Evolutionary conservation across 331 rosid genomes (phyloP).

Genomic region (Pyracantha coccinea): DNA sequence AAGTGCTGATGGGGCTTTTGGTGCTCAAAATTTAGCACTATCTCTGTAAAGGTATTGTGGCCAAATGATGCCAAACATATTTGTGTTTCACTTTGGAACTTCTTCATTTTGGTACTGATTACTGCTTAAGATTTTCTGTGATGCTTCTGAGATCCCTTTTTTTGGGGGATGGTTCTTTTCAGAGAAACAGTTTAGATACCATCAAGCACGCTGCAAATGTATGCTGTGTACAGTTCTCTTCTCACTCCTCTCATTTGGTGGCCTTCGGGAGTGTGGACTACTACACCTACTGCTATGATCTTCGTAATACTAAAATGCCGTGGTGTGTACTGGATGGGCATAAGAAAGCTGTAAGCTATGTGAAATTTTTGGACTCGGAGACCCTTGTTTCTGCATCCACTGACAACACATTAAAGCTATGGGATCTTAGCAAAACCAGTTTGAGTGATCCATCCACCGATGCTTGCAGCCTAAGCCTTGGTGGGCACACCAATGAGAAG

Average conservation of each 20-base stretch:
- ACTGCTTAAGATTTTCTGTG: not conserved
- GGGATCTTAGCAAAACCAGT: conserved; percentile 82
- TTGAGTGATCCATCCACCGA: conserved; percentile 44
- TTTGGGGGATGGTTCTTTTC: conserved; percentile 9
- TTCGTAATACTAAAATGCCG: conserved; percentile 58
- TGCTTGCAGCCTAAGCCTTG: conserved; percentile 66
- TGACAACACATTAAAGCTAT: conserved; percentile 81
- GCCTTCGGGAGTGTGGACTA: conserved; percentile 74
- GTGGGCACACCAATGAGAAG: conserved; percentile 80
- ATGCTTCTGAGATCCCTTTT: not conserved
- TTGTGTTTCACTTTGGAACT: not conserved
- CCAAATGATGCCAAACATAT: conserved; percentile 3
- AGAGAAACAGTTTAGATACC: conserved; percentile 71
- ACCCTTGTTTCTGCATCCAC: conserved; percentile 89
- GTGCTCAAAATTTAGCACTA: not conserved
- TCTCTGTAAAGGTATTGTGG: not conserved
- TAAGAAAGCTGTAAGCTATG: conserved; percentile 69
- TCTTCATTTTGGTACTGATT: not conserved
- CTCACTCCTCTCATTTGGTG: conserved; percentile 68
- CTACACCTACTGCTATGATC: conserved; percentile 75
- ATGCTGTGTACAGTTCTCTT: conserved; percentile 93
- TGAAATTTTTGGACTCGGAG: conserved; percentile 76
- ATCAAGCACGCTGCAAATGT: conserved; percentile 76
- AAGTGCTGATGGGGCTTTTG: not conserved
- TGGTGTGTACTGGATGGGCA: conserved; percentile 76